Evolutionary conservation across 805 yeast species (phyloP).

Genomic region (Kodamaea leandrae): DNA sequence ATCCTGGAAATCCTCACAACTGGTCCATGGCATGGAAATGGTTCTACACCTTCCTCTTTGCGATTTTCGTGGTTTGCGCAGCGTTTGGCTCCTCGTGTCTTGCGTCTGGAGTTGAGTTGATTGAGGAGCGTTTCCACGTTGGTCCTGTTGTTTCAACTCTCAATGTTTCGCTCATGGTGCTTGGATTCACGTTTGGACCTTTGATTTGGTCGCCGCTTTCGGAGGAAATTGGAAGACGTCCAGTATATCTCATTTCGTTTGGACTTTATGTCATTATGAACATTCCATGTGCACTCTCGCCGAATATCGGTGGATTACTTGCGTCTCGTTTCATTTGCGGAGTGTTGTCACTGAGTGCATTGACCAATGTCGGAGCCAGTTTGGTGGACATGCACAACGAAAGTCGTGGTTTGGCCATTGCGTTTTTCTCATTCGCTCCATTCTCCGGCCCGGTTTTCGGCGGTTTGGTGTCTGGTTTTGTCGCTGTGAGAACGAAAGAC

Average conservation of each 20-base stretch:
- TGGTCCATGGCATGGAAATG: slow-evolving; percentile 63
- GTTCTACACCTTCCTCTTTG: slow-evolving; percentile 64
- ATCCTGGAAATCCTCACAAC: slow-evolving; percentile 88
- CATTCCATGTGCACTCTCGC: slow-evolving; percentile 82
- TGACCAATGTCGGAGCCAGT: slow-evolving; percentile 87
- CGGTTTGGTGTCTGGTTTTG: slow-evolving; percentile 84
- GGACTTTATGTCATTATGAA: slow-evolving; percentile 74
- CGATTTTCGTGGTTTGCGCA: slow-evolving; percentile 77
- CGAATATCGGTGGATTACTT: slow-evolving; percentile 75
- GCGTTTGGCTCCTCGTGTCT: slow-evolving; percentile 93
- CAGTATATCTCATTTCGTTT: slow-evolving; percentile 76
- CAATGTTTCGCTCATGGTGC: slow-evolving; percentile 81
- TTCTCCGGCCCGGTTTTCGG: slow-evolving; percentile 92
- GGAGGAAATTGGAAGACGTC: slow-evolving; percentile 82
- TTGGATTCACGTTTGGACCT: slow-evolving; percentile 87
- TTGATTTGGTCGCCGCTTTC: slow-evolving; percentile 85
- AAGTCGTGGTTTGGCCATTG: slow-evolving; percentile 85
- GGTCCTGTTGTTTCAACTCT: slow-evolving; percentile 75
- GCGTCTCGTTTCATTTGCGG: slow-evolving; percentile 87
- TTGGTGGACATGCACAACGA: slow-evolving; percentile 83
- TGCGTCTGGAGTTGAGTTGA: slow-evolving; percentile 77
- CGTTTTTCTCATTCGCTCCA: slow-evolving; percentile 88
- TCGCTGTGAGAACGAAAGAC: slow-evolving; percentile 65
- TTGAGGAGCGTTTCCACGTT: slow-evolving; percentile 65
- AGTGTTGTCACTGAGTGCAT: slow-evolving; percentile 78